Percentiles rank a stretch among this genome's conserved stretches.
Conservation (phyloP, 495 filamentous ascomycete species). For the Recurvomyces mirabilis region DNA sequence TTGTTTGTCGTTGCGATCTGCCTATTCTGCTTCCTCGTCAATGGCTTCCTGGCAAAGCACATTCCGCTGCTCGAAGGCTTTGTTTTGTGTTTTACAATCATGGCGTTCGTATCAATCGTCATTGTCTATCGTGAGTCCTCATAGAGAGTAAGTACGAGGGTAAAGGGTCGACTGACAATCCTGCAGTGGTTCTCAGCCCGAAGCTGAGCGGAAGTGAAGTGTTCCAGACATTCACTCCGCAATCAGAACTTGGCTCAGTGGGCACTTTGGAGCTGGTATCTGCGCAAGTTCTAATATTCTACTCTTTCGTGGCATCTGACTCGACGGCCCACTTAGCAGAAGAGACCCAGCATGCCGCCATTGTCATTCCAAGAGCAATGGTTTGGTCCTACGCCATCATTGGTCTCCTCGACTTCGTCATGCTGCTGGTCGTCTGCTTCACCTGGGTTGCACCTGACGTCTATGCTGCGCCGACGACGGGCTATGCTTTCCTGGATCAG, state of each 20-base stretch:
- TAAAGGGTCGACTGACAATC: background rate
- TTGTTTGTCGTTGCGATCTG: slow-evolving; percentile 27
- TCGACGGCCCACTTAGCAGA: slow-evolving; percentile 21
- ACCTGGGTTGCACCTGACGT: background rate
- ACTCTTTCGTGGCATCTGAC: slow-evolving; percentile 5
- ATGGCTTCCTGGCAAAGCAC: slow-evolving; percentile 16
- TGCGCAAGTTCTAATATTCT: too few relatives aligned
- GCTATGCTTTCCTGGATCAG: slow-evolving; percentile 15
- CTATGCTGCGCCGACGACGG: background rate
- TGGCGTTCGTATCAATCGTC: slow-evolving; percentile 3
- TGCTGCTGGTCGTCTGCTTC: slow-evolving; percentile 16
- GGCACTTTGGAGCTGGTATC: background rate
- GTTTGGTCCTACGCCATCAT: slow-evolving; percentile 12
- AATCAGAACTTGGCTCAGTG: background rate
- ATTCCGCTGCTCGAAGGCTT: slow-evolving; percentile 24
- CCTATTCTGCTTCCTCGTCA: slow-evolving; percentile 25
- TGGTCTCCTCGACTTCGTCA: slow-evolving; percentile 10
- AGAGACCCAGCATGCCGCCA: slow-evolving; percentile 15
- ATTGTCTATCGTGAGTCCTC: slow-evolving; percentile 1
- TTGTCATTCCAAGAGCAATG: slow-evolving; percentile 15
- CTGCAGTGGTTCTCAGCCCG: slow-evolving; percentile 7
- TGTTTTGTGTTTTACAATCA: slow-evolving; percentile 17
- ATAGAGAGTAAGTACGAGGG: too few relatives aligned
- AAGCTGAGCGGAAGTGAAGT: slow-evolving; percentile 7
- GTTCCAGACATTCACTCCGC: background rate